A percentile compares a stretch with the other conserved stretches of the same genome.
These are phyloP conservation scores for Aspergillus clavatus DNA, from an alignment of 2,329 filamentous ascomycete species.

Conservation along the genomic window DNA sequence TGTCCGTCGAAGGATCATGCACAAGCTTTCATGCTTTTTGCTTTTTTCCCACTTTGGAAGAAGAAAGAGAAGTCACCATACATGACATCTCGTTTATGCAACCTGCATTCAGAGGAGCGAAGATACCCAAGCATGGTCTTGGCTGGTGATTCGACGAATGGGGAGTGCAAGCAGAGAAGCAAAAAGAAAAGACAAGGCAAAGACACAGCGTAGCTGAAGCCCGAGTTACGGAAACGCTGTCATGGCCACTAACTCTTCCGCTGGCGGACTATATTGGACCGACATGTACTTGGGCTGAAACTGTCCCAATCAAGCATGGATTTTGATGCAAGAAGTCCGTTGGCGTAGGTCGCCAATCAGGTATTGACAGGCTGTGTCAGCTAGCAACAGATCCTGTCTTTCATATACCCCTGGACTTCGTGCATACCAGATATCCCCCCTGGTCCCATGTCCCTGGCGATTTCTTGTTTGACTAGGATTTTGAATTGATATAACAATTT, in stretches of 20 bases:
- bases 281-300: slow-evolving; percentile 1
- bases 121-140: neutral
- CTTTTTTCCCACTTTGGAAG: neutral
- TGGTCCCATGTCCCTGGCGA: slow-evolving; percentile 9
- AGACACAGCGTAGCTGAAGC: neutral
- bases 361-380: slow-evolving; percentile 5
- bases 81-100: neutral
- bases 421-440: slow-evolving; percentile 16
- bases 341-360: slow-evolving; percentile 6
- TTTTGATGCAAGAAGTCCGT: slow-evolving; percentile 3
- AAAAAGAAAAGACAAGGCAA: neutral
- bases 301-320: slow-evolving; percentile 10
- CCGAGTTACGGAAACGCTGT: neutral
- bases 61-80: neutral
- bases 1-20: neutral
- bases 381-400: slow-evolving; percentile 8
- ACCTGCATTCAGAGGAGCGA: neutral
- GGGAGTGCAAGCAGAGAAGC: neutral
- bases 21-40: neutral
- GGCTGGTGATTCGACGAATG: neutral
- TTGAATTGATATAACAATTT: neutral
- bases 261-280: neutral
- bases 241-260: slow-evolving; percentile 1
- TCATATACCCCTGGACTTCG: slow-evolving; percentile 16
- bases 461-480: slow-evolving; percentile 7